Evolutionary conservation across 2,329 filamentous ascomycete genomes (phyloP).

Genomic region (Diaporthe citrichinensis): DNA sequence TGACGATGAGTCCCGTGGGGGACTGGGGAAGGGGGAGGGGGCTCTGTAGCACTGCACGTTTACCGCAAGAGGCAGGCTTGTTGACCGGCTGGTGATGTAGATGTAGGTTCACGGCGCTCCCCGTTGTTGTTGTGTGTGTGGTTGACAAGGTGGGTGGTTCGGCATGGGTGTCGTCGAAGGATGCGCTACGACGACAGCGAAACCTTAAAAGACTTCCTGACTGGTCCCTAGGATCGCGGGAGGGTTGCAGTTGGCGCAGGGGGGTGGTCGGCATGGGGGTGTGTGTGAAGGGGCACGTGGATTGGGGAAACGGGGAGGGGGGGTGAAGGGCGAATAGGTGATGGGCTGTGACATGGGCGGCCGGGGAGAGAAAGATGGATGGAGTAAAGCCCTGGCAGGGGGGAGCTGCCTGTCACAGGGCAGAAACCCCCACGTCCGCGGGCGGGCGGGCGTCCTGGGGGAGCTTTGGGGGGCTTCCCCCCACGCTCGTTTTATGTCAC

Average conservation of each 20-base stretch:
- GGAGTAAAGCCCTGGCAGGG: not conserved
- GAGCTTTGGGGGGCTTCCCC: not conserved
- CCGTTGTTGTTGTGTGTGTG: not conserved
- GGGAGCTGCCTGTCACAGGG: not conserved
- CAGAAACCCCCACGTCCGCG: conserved; percentile 8
- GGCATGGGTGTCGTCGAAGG: conserved; percentile 1
- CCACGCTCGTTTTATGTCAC: conserved; percentile 18
- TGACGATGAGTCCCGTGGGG: not conserved
- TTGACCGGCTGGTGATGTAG: not conserved
- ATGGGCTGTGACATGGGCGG: not conserved
- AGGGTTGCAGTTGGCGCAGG: conserved; percentile 22
- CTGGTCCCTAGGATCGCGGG: not conserved
- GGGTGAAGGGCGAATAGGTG: not conserved
- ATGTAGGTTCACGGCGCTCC: not conserved
- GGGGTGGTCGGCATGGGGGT: not conserved
- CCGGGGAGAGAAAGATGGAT: not conserved
- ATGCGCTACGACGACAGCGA: conserved; percentile 7
- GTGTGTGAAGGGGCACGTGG: conserved; percentile 12
- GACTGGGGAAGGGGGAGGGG: no score
- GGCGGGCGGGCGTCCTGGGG: not conserved
- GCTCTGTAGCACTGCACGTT: no score
- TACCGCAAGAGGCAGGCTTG: not conserved
- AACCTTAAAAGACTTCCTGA: conserved; percentile 11
- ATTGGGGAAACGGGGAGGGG: not conserved
- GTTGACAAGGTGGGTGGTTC: not conserved